Conservation (phyloP, 139 green algal genomes). For the Haematococcus lacustris region DNA sequence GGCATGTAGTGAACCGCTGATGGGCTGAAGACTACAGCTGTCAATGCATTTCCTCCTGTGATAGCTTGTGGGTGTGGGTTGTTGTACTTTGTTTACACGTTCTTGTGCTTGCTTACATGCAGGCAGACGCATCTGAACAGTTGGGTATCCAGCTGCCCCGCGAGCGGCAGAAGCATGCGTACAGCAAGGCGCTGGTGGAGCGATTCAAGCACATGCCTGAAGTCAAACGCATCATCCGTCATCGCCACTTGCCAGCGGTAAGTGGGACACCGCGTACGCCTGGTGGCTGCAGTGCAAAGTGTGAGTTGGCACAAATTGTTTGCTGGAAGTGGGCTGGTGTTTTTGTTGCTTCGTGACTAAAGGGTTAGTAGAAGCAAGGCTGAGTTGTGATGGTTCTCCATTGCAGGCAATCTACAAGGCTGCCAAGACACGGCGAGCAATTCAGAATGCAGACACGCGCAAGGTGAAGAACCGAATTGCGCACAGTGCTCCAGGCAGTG, state of each 20-base stretch:
- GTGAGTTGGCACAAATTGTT: too few species aligned
- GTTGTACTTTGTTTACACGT: too few species aligned
- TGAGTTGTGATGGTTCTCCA: too few species aligned
- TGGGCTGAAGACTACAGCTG: too few species aligned
- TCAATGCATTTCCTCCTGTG: too few species aligned
- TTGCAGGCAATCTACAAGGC: conserved; percentile 35
- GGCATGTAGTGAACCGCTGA: too few species aligned
- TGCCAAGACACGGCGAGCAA: conserved; percentile 52
- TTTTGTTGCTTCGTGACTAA: too few species aligned
- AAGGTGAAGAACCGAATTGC: conserved; percentile 67
- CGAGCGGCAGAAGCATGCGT: conserved; percentile 77
- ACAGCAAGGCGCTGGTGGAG: conserved; percentile 81
- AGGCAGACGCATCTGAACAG: conserved; percentile 81
- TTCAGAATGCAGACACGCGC: conserved; percentile 64
- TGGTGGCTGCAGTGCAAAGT: too few species aligned
- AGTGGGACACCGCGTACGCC: conserved; percentile 86
- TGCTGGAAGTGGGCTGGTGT: too few species aligned
- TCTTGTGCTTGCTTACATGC: too few species aligned
- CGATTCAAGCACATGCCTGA: conserved; percentile 95
- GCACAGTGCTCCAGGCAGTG: conserved; percentile 70
- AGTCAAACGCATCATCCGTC: conserved; percentile 77
- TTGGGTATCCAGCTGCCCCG: conserved; percentile 78
- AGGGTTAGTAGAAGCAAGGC: too few species aligned
- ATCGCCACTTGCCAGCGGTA: conserved; percentile 76
- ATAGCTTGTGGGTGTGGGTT: too few species aligned